Evolutionary conservation across 495 filamentous ascomycete genomes (phyloP), one percentile per base, ranked within the genome.

Genomic region (Apodospora peruviana): DNA sequence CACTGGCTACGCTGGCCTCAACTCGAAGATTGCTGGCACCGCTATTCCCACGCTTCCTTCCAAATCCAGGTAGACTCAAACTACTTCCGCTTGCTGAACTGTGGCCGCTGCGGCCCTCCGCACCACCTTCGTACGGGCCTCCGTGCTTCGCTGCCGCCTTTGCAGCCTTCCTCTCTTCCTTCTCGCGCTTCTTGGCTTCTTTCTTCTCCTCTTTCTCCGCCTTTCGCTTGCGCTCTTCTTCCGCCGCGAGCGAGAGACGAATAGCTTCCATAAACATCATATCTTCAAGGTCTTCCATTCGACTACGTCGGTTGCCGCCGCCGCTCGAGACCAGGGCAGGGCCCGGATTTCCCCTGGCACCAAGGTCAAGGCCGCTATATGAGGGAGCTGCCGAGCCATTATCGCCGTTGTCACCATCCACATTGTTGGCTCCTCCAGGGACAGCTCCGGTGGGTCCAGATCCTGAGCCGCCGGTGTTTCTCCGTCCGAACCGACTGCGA

Each of bases 201-300:
- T 95, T 95, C 43, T 73, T 76, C 3, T 76, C 75, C 56, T 90
- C 87, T 58, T 93, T 90, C 42, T 93, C 88, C 24, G 85, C 85
- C 57, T 85, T 86, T 41, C 77, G 84, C 52, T 84, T 83, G 40
- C 91, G 80, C 38, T 96, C 90, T 57, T 98, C 93, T 58, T 98
- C 93, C 24, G 86, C 85, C 7, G 85, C 90, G 21, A 97, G 72
- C 42, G 88, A 94, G 40, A 95, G 67, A 24, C 93, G 75, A 45
- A 98, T 91, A 2, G 93, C 93, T 62, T 97, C 93, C 76, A 91
- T 87, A 78, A 96, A 88, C 93, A 98, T 98, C 74, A 97, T 88
- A 40, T 95, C 91, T 61, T 98, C 93, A 10, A 97, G 70, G 57
- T 96, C 91, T 38, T 94, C 88, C 45, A 93, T 75, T 39, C 89